Evolutionary conservation across 1,284 basidiomycete genomes (phyloP).

Genomic region (Ceratobasidium sp.): DNA sequence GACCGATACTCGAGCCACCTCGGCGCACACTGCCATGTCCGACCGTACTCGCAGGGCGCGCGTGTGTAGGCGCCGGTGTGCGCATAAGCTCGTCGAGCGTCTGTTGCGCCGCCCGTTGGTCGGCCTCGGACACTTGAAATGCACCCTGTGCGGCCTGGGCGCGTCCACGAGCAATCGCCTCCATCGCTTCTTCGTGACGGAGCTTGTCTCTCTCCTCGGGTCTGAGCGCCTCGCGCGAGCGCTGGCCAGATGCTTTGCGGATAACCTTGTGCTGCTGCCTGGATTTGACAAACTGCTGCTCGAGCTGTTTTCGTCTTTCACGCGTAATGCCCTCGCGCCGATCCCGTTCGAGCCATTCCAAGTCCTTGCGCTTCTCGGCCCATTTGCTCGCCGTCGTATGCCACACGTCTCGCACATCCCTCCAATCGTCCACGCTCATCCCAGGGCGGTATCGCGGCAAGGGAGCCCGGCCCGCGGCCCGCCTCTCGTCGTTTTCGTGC

Average conservation of each 20-base stretch:
- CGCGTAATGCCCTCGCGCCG: slow-evolving; percentile 16
- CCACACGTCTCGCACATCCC: slow-evolving; percentile 33
- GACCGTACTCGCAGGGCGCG: slow-evolving; percentile 11
- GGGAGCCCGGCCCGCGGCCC: slow-evolving; percentile 15
- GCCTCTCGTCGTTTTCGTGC: slow-evolving; percentile 28
- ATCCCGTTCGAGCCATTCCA: slow-evolving; percentile 23
- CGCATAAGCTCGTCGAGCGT: slow-evolving; percentile 26
- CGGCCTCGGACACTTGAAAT: slow-evolving; percentile 13
- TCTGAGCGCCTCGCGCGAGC: slow-evolving; percentile 10
- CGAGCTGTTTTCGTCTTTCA: slow-evolving; percentile 3
- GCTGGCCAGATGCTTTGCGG: slow-evolving; percentile 15
- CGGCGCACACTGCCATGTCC: slow-evolving; percentile 6
- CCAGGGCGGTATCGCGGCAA: slow-evolving; percentile 15
- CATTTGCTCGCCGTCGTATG: slow-evolving; percentile 34
- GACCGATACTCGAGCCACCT: slow-evolving; percentile 22
- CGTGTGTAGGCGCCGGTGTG: slow-evolving; percentile 6
- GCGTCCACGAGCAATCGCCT: slow-evolving; percentile 1
- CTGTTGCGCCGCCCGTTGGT: not conserved
- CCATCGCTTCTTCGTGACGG: slow-evolving; percentile 21
- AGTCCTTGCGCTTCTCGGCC: slow-evolving; percentile 29
- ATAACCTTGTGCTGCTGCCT: slow-evolving; percentile 31
- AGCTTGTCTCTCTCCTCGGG: slow-evolving; percentile 23
- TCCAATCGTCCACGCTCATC: slow-evolving; percentile 33
- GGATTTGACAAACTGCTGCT: slow-evolving; percentile 16
- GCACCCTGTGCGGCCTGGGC: not conserved